Evolutionary conservation across 768 basidiomycete genomes (phyloP).

Genomic region (Neoboletus brunneissimus): DNA sequence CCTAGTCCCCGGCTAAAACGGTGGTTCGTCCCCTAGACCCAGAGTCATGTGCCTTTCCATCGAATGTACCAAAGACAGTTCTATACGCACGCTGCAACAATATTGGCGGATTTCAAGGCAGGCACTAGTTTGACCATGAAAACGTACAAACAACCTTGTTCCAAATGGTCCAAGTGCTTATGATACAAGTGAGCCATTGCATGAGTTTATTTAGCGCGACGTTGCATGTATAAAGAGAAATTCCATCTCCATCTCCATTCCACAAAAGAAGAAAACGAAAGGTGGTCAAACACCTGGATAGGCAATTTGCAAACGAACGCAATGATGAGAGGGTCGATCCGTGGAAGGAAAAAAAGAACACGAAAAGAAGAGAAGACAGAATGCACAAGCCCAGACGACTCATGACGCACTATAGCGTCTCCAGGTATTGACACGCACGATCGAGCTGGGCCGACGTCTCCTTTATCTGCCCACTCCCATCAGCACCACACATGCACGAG

Average conservation of each 20-base stretch:
- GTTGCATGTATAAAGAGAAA: not conserved
- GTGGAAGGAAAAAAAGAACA: not conserved
- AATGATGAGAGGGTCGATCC: not conserved
- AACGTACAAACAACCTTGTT: no score
- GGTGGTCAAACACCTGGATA: not conserved
- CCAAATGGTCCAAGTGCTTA: not conserved
- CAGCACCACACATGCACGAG: not conserved
- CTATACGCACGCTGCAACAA: no score
- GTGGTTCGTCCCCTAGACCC: no score
- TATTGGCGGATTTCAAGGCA: no score
- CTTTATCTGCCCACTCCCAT: conserved; percentile 7
- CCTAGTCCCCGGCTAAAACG: no score
- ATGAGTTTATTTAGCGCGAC: no score
- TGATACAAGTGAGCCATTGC: not conserved
- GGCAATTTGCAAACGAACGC: not conserved
- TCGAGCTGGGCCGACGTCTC: conserved; percentile 25
- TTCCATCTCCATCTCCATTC: not conserved
- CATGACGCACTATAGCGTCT: not conserved
- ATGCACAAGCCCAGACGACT: not conserved
- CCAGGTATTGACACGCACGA: conserved; percentile 19
- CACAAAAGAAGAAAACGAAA: not conserved
- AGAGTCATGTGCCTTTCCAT: no score
- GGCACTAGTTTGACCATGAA: no score
- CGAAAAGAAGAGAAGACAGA: not conserved
- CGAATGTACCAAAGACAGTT: no score